phyloP scores from a whole-genome alignment of 768 basidiomycete species.

The Hebeloma cylindrosporum region DNA sequence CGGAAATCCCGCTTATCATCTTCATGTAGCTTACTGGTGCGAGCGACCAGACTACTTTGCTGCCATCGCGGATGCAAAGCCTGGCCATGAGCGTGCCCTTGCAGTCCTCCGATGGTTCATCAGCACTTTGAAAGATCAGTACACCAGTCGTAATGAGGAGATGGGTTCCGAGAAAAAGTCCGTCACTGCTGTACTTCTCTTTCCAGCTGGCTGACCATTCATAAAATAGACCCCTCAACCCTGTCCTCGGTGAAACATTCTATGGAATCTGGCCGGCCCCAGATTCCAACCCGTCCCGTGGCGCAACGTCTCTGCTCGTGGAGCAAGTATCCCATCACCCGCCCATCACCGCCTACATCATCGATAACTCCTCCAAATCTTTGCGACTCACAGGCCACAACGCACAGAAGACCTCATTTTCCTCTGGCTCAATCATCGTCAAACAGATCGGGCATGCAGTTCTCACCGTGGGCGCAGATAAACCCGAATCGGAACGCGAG shows the following conservation, averaged over 20 bases:
- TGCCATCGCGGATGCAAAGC: constrained; percentile 75
- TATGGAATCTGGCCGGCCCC: constrained; percentile 91
- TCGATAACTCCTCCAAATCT: constrained; percentile 78
- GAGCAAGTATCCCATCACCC: constrained; percentile 98
- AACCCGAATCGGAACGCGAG: no score
- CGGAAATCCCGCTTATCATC: constrained; percentile 7
- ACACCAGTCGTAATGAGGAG: constrained; percentile 91
- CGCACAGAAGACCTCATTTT: constrained; percentile 95
- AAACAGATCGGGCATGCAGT: constrained; percentile 95
- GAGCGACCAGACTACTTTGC: constrained; percentile 91
- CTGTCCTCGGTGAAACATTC: constrained; percentile 90
- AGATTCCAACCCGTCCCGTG: constrained; percentile 61
- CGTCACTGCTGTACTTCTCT: constrained; percentile 23
- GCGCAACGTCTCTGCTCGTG: constrained; percentile 80
- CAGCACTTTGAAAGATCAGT: constrained; percentile 92
- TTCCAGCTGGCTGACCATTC: constrained; percentile 8
- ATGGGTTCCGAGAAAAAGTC: constrained; percentile 98
- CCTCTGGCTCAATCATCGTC: constrained; percentile 76
- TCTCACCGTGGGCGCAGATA: constrained; percentile 66
- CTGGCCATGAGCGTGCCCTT: constrained; percentile 70
- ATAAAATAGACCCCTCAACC: constrained; percentile 89
- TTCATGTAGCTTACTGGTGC: constrained; percentile 94
- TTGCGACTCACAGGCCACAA: constrained; percentile 81
- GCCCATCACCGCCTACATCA: constrained; percentile 83
- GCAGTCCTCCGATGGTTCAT: constrained; percentile 96